Evolutionary conservation across 768 basidiomycete species (phyloP), one percentile per base, ranked within the genome.

Genomic region (Calocybe gangraenosa): DNA sequence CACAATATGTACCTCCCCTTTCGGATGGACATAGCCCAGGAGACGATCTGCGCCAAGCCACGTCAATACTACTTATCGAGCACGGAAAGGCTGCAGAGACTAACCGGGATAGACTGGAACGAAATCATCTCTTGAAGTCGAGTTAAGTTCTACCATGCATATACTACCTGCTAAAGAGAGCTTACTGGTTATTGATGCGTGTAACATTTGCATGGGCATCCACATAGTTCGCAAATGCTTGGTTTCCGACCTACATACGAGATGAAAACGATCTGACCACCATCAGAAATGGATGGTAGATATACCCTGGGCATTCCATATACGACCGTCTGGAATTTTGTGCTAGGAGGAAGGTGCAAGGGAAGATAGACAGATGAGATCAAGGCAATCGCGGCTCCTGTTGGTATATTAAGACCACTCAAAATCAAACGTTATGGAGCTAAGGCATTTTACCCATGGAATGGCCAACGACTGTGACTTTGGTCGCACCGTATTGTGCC

Each of bases 211-310:
- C 14, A 40, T 70, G 57, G 3, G 69, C 65, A 46, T 78, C 72
- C 36, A 78, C 69, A 53, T 76, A 76, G 58, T 77, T 47, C 2
- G 76, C 78, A 48, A 80, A 81, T 7, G 63, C 77, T 47, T 69
- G 69, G 58, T 81, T 78, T 0, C 79, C 77, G 42, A 74, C 70
- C 67, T 73, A 44, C 34, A 35, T 28, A 28, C 11, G 21, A 43
- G 54, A 23, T 18, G 8, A 37, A 36, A 21, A 20, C 10, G 2
- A 10, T 4, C 3, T 15, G 15, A 37, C n/a, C n/a, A 20, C 14
- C 15, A 35, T 2, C 3, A 10, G n/a, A 44, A 20, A 49, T 51
- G 15, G 40, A n/a, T n/a, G n/a, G n/a, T n/a, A n/a, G n/a, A n/a
- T n/a, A n/a, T n/a, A 54, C 51, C 30, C 55, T 55, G n/a, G 53